phyloP scores from a whole-genome alignment of 2,329 filamentous ascomycete species.

The Fusarium torreyae region DNA sequence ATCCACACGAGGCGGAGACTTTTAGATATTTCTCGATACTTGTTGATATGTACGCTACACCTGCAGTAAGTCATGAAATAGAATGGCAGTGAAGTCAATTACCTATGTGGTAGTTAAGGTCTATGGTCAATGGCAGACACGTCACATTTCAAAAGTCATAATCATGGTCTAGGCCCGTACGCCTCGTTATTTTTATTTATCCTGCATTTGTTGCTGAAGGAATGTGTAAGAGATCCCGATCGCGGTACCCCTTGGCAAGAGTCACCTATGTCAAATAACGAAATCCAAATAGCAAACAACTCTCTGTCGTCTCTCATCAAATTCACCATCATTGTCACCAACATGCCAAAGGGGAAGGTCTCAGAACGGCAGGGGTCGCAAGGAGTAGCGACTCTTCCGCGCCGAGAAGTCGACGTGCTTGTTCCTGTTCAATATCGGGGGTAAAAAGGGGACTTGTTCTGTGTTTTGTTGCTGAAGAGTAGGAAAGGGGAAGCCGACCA shows the following conservation, averaged over 20 bases:
- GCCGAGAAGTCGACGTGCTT: slow-evolving; percentile 9
- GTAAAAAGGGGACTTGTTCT: slow-evolving; percentile 1
- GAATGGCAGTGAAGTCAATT: slow-evolving; percentile 2
- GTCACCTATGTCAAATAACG: slow-evolving; percentile 29
- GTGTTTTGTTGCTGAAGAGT: slow-evolving; percentile 18
- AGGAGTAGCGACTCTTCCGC: background rate
- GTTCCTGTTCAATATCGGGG: slow-evolving; percentile 7
- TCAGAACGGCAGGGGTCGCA: slow-evolving; percentile 2
- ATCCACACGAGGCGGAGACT: background rate
- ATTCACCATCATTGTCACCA: slow-evolving; percentile 34
- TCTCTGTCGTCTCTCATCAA: slow-evolving; percentile 25
- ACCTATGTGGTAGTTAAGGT: background rate
- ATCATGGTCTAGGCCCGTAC: slow-evolving; percentile 4
- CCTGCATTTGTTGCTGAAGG: slow-evolving; percentile 35
- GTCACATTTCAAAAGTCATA: slow-evolving; percentile 21
- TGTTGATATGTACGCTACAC: background rate
- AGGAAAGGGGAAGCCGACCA: slow-evolving; percentile 11
- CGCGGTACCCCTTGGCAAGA: slow-evolving; percentile 7
- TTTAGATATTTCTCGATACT: background rate
- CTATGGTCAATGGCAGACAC: background rate
- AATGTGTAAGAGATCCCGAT: slow-evolving; percentile 38
- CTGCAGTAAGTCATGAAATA: background rate
- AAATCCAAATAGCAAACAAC: slow-evolving; percentile 25
- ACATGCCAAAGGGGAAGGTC: slow-evolving; percentile 1
- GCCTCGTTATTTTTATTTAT: slow-evolving; percentile 30